Conservation (phyloP, 2,329 filamentous ascomycete species). For the Colletotrichum gigasporum region DNA sequence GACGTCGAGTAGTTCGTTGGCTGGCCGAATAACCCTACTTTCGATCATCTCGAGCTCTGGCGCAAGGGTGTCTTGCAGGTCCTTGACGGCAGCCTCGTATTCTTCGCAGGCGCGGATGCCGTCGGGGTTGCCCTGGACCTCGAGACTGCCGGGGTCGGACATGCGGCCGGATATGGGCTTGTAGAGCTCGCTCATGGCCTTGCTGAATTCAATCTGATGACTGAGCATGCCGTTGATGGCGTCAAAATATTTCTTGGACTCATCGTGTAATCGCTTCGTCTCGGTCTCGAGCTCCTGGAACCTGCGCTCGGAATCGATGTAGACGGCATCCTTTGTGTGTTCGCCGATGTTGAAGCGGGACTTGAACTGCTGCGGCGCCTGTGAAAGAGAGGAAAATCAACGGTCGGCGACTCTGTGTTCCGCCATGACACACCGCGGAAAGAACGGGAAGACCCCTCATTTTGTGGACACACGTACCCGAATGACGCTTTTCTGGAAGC, state of each 20-base stretch:
- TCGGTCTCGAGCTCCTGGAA: conserved; percentile 95
- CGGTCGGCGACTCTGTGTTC: conserved; percentile 20
- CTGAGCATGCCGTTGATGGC: conserved; percentile 98
- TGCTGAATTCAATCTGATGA: conserved; percentile 98
- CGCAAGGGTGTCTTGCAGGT: conserved; percentile 86
- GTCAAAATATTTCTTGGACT: conserved; percentile 96
- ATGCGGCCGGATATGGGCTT: conserved; percentile 96
- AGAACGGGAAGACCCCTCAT: conserved; percentile 27
- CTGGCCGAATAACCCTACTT: conserved; percentile 86
- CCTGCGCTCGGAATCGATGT: conserved; percentile 91
- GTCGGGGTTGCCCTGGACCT: conserved; percentile 87
- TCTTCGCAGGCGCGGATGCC: conserved; percentile 96
- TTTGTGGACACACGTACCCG: conserved; percentile 66
- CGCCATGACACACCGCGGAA: conserved; percentile 8
- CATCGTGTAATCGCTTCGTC: conserved; percentile 96
- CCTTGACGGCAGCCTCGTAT: conserved; percentile 90
- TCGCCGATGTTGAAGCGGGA: conserved; percentile 95
- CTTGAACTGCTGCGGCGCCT: conserved; percentile 93
- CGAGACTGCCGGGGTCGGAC: conserved; percentile 88
- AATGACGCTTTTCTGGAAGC: conserved; percentile 88
- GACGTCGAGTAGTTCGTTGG: conserved; percentile 91
- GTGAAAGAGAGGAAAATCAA: conserved; percentile 2
- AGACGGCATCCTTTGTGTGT: conserved; percentile 93
- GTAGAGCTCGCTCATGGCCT: conserved; percentile 96
- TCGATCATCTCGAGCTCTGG: conserved; percentile 99